These are phyloP conservation scores for Solanum gracilifrons DNA, from an alignment of 257 asterid genomes.

Conservation along the genomic window DNA sequence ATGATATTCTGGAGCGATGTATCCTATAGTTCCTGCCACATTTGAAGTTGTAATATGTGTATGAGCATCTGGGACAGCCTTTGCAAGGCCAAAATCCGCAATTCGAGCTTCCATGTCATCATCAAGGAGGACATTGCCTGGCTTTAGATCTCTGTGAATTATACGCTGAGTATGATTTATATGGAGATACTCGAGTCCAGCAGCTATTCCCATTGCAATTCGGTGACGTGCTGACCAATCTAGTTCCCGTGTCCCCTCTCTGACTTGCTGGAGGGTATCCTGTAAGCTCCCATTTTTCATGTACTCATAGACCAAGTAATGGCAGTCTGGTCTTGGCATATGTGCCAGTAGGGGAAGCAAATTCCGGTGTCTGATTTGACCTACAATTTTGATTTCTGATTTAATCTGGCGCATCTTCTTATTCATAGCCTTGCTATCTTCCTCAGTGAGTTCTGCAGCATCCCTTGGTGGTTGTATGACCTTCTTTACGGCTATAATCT, in stretches of 20 bases:
- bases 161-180: slow-evolving; percentile 44
- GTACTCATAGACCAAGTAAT: slow-evolving; percentile 67
- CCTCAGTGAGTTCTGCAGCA: slow-evolving; percentile 43
- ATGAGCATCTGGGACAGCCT: slow-evolving; percentile 51
- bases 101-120: slow-evolving; percentile 91
- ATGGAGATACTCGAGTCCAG: slow-evolving; percentile 86
- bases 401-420: slow-evolving; percentile 68
- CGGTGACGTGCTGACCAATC: slow-evolving; percentile 56
- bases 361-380: slow-evolving; percentile 70
- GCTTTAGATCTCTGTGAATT: slow-evolving; percentile 82
- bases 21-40: slow-evolving; percentile 75
- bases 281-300: slow-evolving; percentile 86
- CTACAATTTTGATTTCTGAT: slow-evolving; percentile 81
- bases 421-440: slow-evolving; percentile 51
- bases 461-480: slow-evolving; percentile 38
- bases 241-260: slow-evolving; percentile 28
- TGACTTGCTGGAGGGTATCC: slow-evolving; percentile 34
- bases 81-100: slow-evolving; percentile 82
- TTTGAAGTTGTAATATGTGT: slow-evolving; percentile 61
- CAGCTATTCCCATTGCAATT: slow-evolving; percentile 61
- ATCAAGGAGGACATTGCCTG: slow-evolving; percentile 69
- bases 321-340: slow-evolving; percentile 68
- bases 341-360: slow-evolving; percentile 67
- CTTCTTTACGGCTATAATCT: slow-evolving; percentile 70
- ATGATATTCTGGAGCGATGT: slow-evolving; percentile 77